These are phyloP conservation scores for Colletotrichum higginsianum DNA, from an alignment of 2,329 filamentous ascomycete genomes.

Conservation along the genomic window DNA sequence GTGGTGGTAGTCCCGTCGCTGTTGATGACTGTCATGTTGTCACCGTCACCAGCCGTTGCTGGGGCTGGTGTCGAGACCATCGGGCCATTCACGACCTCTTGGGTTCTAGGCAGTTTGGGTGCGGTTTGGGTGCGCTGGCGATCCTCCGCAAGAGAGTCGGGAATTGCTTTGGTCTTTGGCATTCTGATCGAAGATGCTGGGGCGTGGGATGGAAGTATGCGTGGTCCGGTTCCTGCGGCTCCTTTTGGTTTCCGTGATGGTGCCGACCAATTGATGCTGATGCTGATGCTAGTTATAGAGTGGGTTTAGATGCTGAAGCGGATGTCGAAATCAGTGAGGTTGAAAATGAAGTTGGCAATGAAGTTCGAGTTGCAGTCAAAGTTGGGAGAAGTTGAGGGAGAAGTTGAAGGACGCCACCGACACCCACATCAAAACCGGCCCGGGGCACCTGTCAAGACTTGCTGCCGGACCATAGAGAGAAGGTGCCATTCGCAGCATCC, in stretches of 20 bases:
- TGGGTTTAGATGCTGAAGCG: too few relatives aligned
- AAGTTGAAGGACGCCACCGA: too few relatives aligned
- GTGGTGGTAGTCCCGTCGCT: slow-evolving; percentile 15
- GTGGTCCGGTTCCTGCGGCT: not conserved
- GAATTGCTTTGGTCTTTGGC: not conserved
- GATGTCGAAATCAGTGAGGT: too few relatives aligned
- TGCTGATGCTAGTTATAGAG: too few relatives aligned
- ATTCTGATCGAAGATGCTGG: not conserved
- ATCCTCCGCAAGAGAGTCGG: not conserved
- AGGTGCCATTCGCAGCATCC: too few relatives aligned
- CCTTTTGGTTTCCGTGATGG: not conserved
- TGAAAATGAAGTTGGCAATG: too few relatives aligned
- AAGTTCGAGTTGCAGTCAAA: too few relatives aligned
- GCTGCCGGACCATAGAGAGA: too few relatives aligned
- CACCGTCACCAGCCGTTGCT: not conserved
- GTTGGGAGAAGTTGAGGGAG: too few relatives aligned
- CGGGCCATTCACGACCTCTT: not conserved
- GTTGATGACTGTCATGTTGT: slow-evolving; percentile 13
- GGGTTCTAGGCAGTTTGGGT: not conserved
- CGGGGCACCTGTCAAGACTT: fast-evolving
- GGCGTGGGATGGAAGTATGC: not conserved
- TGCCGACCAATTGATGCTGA: not conserved
- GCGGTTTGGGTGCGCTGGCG: too few relatives aligned
- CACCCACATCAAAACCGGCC: too few relatives aligned
- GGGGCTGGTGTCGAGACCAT: not conserved